Percentiles rank a stretch among this genome's conserved stretches.
Conservation (phyloP, 2,329 filamentous ascomycete genomes). For the Akanthomyces lecanii region DNA sequence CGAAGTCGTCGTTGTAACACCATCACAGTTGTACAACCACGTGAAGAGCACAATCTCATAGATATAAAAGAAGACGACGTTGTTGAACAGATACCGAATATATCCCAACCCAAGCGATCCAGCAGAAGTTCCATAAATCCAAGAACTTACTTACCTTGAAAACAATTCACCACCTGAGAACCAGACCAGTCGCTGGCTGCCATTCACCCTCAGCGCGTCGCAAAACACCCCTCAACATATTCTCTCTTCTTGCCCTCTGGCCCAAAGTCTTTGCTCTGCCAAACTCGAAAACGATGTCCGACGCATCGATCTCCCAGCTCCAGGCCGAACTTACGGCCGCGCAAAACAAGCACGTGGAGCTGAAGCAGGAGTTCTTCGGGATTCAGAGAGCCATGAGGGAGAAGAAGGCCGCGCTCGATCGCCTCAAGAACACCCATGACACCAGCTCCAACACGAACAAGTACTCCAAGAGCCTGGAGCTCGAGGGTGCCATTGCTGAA, state of each 20-base stretch:
- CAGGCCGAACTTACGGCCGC: background rate
- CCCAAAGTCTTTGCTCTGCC: too few species aligned
- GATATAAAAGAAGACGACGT: background rate
- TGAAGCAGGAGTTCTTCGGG: conserved; percentile 2
- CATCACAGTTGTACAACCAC: background rate
- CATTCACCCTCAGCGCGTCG: too few species aligned
- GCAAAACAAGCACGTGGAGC: background rate
- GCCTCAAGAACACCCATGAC: conserved; percentile 7
- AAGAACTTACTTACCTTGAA: background rate
- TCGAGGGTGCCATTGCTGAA: conserved; percentile 6
- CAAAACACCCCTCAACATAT: background rate
- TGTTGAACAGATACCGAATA: background rate
- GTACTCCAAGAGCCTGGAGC: background rate
- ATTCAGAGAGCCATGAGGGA: background rate
- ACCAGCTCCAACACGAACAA: background rate
- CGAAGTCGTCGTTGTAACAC: background rate
- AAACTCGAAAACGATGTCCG: background rate
- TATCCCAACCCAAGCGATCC: background rate
- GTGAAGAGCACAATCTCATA: background rate
- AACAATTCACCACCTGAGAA: background rate
- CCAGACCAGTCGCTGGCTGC: background rate
- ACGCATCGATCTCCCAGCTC: background rate
- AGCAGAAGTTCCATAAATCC: too few species aligned
- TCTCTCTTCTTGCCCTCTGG: background rate
- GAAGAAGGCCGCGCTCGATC: conserved; percentile 1